phyloP scores from a whole-genome alignment of 768 basidiomycete species.

The Xerocomus brunneocitrinus region DNA sequence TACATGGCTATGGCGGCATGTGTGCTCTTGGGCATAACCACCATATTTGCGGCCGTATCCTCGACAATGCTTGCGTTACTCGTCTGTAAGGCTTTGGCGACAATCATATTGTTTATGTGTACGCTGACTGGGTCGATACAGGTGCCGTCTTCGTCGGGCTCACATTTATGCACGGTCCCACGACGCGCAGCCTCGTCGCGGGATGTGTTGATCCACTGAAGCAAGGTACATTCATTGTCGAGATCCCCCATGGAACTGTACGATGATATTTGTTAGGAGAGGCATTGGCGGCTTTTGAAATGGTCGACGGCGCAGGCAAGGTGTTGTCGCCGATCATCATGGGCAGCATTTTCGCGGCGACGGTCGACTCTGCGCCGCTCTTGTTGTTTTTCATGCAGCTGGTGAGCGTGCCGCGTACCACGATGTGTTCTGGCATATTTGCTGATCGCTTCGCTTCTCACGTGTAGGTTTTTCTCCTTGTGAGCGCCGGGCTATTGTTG shows the following conservation, averaged over 20 bases:
- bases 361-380: conserved; percentile 19
- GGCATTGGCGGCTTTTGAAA: conserved; percentile 27
- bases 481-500: conserved; percentile 16
- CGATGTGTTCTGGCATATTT: too few species aligned
- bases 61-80: conserved; percentile 6
- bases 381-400: conserved; percentile 22
- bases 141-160: conserved; percentile 18
- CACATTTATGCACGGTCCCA: conserved; percentile 11
- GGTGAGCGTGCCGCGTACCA: conserved; percentile 7
- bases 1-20: conserved; percentile 24
- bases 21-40: conserved; percentile 9
- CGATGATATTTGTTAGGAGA: conserved; percentile 17
- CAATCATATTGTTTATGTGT: background rate
- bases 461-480: conserved; percentile 12
- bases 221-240: conserved; percentile 26
- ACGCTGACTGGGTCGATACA: conserved; percentile 7
- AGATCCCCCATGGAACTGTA: too few species aligned
- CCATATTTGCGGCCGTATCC: conserved; percentile 12
- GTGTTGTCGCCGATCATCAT: conserved; percentile 28
- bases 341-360: conserved; percentile 25
- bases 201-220: conserved; percentile 25
- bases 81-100: conserved; percentile 8
- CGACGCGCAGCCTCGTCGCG: conserved; percentile 23
- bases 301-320: conserved; percentile 20
- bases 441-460: background rate